phyloP scores from a whole-genome alignment of 1,284 basidiomycete genomes.

The Rhodotorula sp. region DNA sequence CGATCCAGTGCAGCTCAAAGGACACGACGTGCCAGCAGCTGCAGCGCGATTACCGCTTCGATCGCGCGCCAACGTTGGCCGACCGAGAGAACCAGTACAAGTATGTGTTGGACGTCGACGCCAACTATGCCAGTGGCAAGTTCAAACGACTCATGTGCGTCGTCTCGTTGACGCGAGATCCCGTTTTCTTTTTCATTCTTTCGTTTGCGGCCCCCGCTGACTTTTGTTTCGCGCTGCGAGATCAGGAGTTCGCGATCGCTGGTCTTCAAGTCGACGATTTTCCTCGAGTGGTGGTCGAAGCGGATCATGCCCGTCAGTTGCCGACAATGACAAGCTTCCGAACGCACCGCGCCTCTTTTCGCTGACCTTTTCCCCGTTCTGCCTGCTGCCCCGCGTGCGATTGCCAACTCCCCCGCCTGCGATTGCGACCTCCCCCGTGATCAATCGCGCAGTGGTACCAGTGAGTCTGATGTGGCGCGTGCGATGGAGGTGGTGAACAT shows the following conservation, averaged over 20 bases:
- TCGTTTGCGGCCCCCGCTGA: neutral
- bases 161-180: too few relatives aligned
- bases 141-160: conserved; percentile 40
- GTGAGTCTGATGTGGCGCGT: conserved; percentile 31
- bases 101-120: conserved; percentile 46
- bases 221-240: neutral
- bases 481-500: too few relatives aligned
- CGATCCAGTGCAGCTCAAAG: conserved; percentile 28
- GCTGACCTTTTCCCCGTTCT: neutral
- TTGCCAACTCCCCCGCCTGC: too few relatives aligned
- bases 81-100: conserved; percentile 43
- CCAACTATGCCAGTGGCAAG: conserved; percentile 42
- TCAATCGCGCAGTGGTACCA: conserved; percentile 40
- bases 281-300: conserved; percentile 57
- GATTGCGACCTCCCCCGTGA: too few relatives aligned
- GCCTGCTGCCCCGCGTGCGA: too few relatives aligned
- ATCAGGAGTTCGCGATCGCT: conserved; percentile 63
- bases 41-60: conserved; percentile 20
- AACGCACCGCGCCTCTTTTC: neutral
- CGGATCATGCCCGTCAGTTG: conserved; percentile 31
- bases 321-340: conserved; percentile 26
- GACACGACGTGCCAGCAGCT: conserved; percentile 29
- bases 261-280: conserved; percentile 64
- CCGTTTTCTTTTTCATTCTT: conserved; percentile 53
- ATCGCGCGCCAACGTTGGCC: neutral